Evolutionary conservation across 768 basidiomycete genomes (phyloP).

Genomic region (Cyathus striatus): DNA sequence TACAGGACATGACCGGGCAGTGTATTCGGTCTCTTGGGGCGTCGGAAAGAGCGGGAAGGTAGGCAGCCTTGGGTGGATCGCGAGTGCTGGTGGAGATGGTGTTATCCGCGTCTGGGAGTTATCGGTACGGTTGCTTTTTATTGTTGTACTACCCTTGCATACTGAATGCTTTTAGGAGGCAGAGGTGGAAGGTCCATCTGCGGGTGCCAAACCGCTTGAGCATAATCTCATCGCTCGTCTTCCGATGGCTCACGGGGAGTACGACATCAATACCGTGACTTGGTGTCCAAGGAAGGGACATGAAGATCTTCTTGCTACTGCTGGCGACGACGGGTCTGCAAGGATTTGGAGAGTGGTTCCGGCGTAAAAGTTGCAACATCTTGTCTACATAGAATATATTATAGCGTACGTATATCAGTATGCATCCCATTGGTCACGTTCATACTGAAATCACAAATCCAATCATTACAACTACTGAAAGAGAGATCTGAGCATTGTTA

Average conservation of each 20-base stretch:
- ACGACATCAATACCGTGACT: conserved; percentile 78
- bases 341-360: conserved; percentile 73
- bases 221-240: conserved; percentile 53
- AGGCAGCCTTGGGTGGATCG: conserved; percentile 72
- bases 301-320: conserved; percentile 68
- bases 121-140: conserved; percentile 32
- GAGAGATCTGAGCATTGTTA: no score
- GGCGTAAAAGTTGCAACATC: no score
- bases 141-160: conserved; percentile 1
- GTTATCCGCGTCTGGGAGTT: conserved; percentile 79
- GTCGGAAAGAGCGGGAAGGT: conserved; percentile 26
- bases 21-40: conserved; percentile 82
- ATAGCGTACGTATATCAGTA: no score
- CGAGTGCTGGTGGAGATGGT: conserved; percentile 85
- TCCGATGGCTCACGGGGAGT: conserved; percentile 69
- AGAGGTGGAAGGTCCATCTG: conserved; percentile 6
- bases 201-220: conserved; percentile 11
- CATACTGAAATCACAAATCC: no score
- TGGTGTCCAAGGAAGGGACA: conserved; percentile 76
- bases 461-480: no score
- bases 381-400: no score
- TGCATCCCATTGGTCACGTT: no score
- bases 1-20: conserved; percentile 61
- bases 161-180: conserved; percentile 19
- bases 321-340: conserved; percentile 81